Evolutionary conservation across 1,284 basidiomycete species (phyloP).

Genomic region (Tylopilus sp.): DNA sequence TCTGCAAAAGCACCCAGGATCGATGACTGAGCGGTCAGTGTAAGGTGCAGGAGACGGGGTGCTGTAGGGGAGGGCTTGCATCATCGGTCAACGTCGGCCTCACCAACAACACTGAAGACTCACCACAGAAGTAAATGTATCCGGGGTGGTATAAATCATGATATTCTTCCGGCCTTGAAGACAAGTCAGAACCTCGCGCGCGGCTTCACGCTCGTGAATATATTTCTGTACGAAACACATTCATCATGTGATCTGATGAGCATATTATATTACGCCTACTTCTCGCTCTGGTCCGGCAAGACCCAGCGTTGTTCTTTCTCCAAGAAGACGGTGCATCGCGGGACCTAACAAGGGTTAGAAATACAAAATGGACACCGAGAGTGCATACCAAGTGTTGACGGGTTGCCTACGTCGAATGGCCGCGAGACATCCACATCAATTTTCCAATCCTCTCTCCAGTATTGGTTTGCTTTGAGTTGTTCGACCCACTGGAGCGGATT

Average conservation of each 20-base stretch:
- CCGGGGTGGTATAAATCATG: conserved; percentile 58
- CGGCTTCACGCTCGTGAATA: conserved; percentile 77
- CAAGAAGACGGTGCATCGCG: conserved; percentile 51
- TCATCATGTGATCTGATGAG: conserved; percentile 3
- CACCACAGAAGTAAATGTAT: conserved; percentile 50
- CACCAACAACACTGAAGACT: not conserved
- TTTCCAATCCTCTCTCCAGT: conserved; percentile 75
- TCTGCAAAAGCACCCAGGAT: conserved; percentile 67
- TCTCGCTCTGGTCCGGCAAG: conserved; percentile 45
- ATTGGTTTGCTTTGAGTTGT: conserved; percentile 68
- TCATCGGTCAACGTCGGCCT: conserved; percentile 1
- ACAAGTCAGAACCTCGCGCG: conserved; percentile 78
- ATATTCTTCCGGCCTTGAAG: conserved; percentile 77
- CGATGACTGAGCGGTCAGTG: conserved; percentile 69
- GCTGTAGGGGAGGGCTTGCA: conserved; percentile 61
- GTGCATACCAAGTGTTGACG: conserved; percentile 71
- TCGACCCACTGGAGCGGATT: conserved; percentile 65
- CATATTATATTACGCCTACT: conserved; percentile 29
- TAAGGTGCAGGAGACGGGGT: conserved; percentile 73
- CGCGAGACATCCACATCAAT: conserved; percentile 54
- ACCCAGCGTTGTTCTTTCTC: conserved; percentile 37
- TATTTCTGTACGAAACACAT: conserved; percentile 57
- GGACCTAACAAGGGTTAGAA: conserved; percentile 54
- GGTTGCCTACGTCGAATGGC: conserved; percentile 70
- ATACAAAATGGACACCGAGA: not conserved